These are phyloP conservation scores for Microdochium nivale DNA, from an alignment of 2,329 filamentous ascomycete species.

Conservation along the genomic window DNA sequence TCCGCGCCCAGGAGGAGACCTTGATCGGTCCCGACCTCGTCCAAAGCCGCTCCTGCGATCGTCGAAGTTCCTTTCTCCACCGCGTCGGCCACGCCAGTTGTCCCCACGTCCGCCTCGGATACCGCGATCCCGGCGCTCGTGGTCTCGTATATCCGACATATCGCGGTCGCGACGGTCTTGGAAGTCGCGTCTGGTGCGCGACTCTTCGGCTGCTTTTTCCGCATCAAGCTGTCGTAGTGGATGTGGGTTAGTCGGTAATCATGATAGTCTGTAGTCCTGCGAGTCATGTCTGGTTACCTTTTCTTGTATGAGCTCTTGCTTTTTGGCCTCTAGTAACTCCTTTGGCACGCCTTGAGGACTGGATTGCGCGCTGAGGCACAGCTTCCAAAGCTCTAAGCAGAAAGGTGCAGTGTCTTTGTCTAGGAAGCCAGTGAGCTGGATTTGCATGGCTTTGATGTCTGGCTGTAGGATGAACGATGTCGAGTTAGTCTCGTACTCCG, in stretches of 20 bases:
- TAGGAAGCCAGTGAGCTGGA: slow-evolving; percentile 88
- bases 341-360: slow-evolving; percentile 89
- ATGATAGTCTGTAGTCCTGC: slow-evolving; percentile 1
- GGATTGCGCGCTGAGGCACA: slow-evolving; percentile 82
- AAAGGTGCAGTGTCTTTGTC: slow-evolving; percentile 85
- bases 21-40: slow-evolving; percentile 35
- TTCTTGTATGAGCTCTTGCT: slow-evolving; percentile 86
- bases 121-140: slow-evolving; percentile 47
- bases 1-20: slow-evolving; percentile 37
- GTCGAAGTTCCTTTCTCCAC: slow-evolving; percentile 40
- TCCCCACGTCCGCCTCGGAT: slow-evolving; percentile 43
- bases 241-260: slow-evolving; percentile 3
- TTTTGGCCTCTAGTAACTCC: slow-evolving; percentile 92
- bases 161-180: slow-evolving; percentile 65
- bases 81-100: slow-evolving; percentile 43
- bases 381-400: slow-evolving; percentile 88
- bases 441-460: slow-evolving; percentile 91
- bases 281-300: slow-evolving; percentile 52
- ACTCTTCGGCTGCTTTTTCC: slow-evolving; percentile 71
- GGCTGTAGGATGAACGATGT: slow-evolving; percentile 51
- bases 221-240: slow-evolving; percentile 57
- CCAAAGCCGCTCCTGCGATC: slow-evolving; percentile 34
- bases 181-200: slow-evolving; percentile 61
- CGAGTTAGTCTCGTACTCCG: background rate
- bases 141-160: slow-evolving; percentile 57